A percentile compares a stretch with the other conserved stretches of the same genome.
Evolutionary conservation across 192 early-diverging fungal genomes (phyloP).

Genomic region (Rhizophagus clarus): DNA sequence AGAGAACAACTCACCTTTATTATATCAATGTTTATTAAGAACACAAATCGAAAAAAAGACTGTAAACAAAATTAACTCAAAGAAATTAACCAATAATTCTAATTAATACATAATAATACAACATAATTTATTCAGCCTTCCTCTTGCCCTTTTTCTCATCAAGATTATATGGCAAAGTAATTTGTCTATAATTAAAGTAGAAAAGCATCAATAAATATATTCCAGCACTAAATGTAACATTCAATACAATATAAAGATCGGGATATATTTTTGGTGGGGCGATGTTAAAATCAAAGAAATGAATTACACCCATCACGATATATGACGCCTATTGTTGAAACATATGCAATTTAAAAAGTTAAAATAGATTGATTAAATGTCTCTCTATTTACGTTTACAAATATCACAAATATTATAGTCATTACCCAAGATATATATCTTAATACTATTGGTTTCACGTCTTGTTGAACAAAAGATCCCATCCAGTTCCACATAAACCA

Average conservation of each 20-base stretch:
- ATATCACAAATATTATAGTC: background rate
- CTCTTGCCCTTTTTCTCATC: conserved; percentile 1
- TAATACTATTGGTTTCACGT: conserved; percentile 22
- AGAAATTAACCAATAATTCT: too few species aligned
- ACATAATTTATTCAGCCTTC: background rate
- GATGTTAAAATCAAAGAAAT: conserved; percentile 60
- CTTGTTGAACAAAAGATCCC: conserved; percentile 30
- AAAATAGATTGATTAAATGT: background rate
- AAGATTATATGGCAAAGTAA: conserved; percentile 28
- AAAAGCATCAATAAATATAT: conserved; percentile 66
- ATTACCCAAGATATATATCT: conserved; percentile 38
- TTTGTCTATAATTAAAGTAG: conserved; percentile 77
- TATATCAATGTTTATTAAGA: background rate
- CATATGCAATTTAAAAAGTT: conserved; percentile 7
- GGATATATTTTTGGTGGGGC: conserved; percentile 72
- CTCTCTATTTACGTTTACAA: background rate
- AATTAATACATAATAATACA: background rate
- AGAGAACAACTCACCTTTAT: too few species aligned
- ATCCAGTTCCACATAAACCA: conserved; percentile 78
- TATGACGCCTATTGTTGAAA: conserved; percentile 39
- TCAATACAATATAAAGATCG: conserved; percentile 80
- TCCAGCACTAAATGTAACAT: conserved; percentile 68
- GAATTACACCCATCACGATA: conserved; percentile 54
- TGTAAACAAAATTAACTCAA: too few species aligned
- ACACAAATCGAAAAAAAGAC: background rate